These are phyloP conservation scores for Cladobotryum mycophilum DNA, from an alignment of 2,329 filamentous ascomycete genomes.

Conservation along the genomic window DNA sequence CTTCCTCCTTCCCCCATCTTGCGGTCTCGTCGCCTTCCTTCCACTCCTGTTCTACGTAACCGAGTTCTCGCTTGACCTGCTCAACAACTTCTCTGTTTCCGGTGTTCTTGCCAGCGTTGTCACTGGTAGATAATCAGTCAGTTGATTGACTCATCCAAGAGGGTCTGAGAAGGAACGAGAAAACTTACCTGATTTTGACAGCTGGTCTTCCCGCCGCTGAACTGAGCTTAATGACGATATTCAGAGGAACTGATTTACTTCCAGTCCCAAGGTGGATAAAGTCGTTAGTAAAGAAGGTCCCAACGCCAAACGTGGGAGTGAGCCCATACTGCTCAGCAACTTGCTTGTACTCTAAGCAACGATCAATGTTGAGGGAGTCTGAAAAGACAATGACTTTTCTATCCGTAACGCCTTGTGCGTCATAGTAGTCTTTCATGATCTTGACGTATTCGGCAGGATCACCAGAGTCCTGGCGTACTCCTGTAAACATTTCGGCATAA, in stretches of 20 bases:
- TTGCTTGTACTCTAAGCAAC: slow-evolving; percentile 83
- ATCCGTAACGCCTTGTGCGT: slow-evolving; percentile 64
- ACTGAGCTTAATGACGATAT: slow-evolving; percentile 96
- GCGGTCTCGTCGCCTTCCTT: slow-evolving; percentile 74
- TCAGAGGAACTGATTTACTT: slow-evolving; percentile 82
- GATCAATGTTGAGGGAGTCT: slow-evolving; percentile 86
- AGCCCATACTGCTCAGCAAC: slow-evolving; percentile 76
- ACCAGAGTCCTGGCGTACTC: slow-evolving; percentile 85
- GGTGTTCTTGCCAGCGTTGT: slow-evolving; percentile 91
- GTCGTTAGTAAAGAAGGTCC: slow-evolving; percentile 94
- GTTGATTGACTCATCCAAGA: not conserved
- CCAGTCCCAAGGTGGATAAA: slow-evolving; percentile 67
- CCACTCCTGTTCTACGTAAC: slow-evolving; percentile 84
- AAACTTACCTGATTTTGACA: slow-evolving; percentile 69
- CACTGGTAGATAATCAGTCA: slow-evolving; percentile 31
- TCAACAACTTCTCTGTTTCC: slow-evolving; percentile 74
- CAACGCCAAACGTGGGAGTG: slow-evolving; percentile 83
- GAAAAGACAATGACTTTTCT: slow-evolving; percentile 93
- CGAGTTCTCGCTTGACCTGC: slow-evolving; percentile 76
- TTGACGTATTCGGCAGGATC: slow-evolving; percentile 76
- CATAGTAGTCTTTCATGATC: slow-evolving; percentile 75
- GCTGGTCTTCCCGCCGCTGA: slow-evolving; percentile 75
- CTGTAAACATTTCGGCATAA: slow-evolving; percentile 77
- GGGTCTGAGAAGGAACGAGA: no score
- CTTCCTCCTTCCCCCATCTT: slow-evolving; percentile 63